phyloP scores from a whole-genome alignment of 2,329 filamentous ascomycete species.

The Talaromyces sp. region DNA sequence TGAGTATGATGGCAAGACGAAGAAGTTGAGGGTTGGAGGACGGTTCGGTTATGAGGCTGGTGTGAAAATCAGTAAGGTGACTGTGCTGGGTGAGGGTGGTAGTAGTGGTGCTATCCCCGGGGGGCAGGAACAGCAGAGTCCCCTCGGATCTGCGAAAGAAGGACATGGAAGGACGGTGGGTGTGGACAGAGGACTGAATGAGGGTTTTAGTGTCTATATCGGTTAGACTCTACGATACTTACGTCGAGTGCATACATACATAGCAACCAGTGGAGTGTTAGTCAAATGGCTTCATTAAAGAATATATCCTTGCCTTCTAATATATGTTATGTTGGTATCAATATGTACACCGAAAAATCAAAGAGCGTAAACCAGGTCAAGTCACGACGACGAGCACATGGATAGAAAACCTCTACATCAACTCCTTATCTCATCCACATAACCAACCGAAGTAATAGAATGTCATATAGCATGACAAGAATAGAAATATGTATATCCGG shows the following conservation, averaged over 20 bases:
- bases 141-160: neutral
- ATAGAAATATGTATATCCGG: neutral
- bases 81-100: conserved; percentile 26
- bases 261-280: too few relatives aligned
- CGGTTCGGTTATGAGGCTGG: conserved; percentile 26
- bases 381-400: neutral
- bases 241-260: too few relatives aligned
- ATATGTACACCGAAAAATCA: conserved; percentile 9
- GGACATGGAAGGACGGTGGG: neutral
- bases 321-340: conserved; percentile 7
- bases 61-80: conserved; percentile 32
- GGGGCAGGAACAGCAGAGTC: neutral
- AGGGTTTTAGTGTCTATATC: conserved; percentile 8
- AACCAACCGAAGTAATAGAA: neutral
- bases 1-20: conserved; percentile 55
- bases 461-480: neutral
- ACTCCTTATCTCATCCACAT: conserved; percentile 5
- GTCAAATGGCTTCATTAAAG: neutral
- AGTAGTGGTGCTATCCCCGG: neutral
- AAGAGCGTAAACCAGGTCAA: neutral
- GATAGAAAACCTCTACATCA: neutral
- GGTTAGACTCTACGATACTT: neutral
- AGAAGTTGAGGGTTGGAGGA: conserved; percentile 34
- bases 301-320: conserved; percentile 1
- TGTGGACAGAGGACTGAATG: neutral